Conservation (phyloP, 148 eudicot species). For the Rhododendron simsii region DNA sequence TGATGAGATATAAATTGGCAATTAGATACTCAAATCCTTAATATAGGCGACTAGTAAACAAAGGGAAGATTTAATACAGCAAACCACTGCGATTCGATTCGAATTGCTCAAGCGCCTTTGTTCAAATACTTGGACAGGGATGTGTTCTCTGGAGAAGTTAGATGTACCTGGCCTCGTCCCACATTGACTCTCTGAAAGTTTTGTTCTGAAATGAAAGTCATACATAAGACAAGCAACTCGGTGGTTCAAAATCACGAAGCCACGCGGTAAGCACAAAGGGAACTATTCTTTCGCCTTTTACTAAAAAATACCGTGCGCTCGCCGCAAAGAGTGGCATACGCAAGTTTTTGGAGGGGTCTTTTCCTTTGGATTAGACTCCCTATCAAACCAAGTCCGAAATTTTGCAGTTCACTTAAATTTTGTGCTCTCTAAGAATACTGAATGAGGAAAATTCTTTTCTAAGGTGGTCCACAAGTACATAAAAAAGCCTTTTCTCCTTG, state of each 20-base stretch:
- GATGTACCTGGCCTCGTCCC: neutral
- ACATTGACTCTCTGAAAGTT: neutral
- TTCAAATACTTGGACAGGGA: neutral
- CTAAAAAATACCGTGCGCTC: conserved; percentile 24
- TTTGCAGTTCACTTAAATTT: too few species aligned
- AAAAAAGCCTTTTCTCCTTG: too few species aligned
- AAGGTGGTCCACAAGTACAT: too few species aligned
- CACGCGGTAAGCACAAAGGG: conserved; percentile 11
- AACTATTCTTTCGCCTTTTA: conserved; percentile 26
- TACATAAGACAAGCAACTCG: neutral
- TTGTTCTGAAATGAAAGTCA: neutral
- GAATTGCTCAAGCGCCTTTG: too few species aligned
- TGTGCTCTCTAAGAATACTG: too few species aligned
- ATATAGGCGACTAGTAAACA: too few species aligned
- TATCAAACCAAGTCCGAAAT: neutral
- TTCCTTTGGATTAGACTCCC: neutral
- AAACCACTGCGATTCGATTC: too few species aligned
- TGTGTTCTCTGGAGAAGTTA: neutral
- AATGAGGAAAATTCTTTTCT: too few species aligned
- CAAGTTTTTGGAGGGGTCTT: conserved; percentile 9
- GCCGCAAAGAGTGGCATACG: conserved; percentile 12
- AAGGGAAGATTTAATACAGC: too few species aligned
- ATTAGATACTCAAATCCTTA: too few species aligned
- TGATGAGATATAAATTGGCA: too few species aligned
- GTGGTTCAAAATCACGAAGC: neutral